These are phyloP conservation scores for Stagonosporopsis cucurbitacearum DNA, from an alignment of 2,329 filamentous ascomycete genomes.

Conservation along the genomic window DNA sequence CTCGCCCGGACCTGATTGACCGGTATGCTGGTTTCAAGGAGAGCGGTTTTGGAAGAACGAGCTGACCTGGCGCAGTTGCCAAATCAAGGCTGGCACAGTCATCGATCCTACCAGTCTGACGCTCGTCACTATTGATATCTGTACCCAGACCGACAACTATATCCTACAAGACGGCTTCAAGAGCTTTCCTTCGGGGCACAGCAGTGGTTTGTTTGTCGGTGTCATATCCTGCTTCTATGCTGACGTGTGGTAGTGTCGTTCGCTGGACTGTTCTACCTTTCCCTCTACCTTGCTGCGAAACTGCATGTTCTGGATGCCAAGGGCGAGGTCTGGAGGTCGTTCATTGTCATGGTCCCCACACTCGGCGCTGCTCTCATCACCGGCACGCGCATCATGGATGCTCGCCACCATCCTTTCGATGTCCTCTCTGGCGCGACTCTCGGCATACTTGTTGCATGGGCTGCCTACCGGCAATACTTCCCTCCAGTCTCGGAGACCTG, in stretches of 20 bases:
- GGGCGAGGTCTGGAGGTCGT: conserved; percentile 66
- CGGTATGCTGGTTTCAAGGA: conserved; percentile 49
- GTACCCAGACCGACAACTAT: conserved; percentile 56
- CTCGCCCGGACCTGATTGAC: conserved; percentile 64
- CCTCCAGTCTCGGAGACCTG: conserved; percentile 61
- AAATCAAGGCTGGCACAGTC: conserved; percentile 17
- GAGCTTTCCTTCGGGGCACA: conserved; percentile 65
- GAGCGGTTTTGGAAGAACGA: background rate
- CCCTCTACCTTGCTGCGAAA: conserved; percentile 65
- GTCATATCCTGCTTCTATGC: background rate
- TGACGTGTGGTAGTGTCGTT: conserved; percentile 57
- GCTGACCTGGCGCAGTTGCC: conserved; percentile 30
- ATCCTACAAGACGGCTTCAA: conserved; percentile 66
- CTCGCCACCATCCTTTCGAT: conserved; percentile 67
- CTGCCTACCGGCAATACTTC: conserved; percentile 66
- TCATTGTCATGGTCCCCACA: conserved; percentile 61
- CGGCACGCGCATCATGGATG: conserved; percentile 66
- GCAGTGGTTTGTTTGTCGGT: conserved; percentile 54
- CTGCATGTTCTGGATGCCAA: conserved; percentile 65
- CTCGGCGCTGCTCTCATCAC: conserved; percentile 63
- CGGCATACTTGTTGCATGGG: conserved; percentile 60
- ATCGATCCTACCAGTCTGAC: conserved; percentile 4
- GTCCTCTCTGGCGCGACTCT: conserved; percentile 63
- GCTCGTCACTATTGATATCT: conserved; percentile 51
- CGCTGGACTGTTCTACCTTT: conserved; percentile 65